A percentile compares a stretch with the other conserved stretches of the same genome.
These are phyloP conservation scores for Penicillium malachiteum DNA, from an alignment of 495 filamentous ascomycete genomes.

Conservation along the genomic window DNA sequence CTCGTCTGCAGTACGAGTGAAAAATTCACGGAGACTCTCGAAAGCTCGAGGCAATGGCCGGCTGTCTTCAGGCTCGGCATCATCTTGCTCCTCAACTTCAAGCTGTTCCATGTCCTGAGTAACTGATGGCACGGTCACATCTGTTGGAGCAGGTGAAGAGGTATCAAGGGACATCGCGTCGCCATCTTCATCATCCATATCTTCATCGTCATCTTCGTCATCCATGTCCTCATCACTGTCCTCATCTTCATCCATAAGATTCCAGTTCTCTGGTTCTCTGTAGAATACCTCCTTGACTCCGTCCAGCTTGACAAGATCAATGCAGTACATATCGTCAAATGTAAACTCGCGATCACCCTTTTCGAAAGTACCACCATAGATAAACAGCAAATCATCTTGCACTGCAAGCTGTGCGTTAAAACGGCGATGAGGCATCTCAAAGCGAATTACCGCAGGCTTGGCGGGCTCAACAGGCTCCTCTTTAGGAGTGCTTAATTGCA, in stretches of 20 bases:
- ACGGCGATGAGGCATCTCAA: slow-evolving; percentile 80
- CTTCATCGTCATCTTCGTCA: slow-evolving; percentile 66
- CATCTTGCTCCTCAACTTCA: slow-evolving; percentile 56
- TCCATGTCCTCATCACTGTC: slow-evolving; percentile 69
- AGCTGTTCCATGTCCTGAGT: slow-evolving; percentile 63
- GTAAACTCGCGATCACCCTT: slow-evolving; percentile 92
- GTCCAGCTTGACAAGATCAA: slow-evolving; percentile 89
- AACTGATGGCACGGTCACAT: slow-evolving; percentile 37
- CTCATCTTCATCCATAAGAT: slow-evolving; percentile 63
- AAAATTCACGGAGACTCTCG: slow-evolving; percentile 89
- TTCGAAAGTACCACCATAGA: slow-evolving; percentile 93
- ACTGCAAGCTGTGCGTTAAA: slow-evolving; percentile 90
- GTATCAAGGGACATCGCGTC: slow-evolving; percentile 44
- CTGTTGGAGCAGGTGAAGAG: slow-evolving; percentile 35
- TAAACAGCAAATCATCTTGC: slow-evolving; percentile 86
- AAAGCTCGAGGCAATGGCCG: slow-evolving; percentile 72
- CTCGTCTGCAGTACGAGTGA: slow-evolving; percentile 76
- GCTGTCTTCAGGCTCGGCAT: slow-evolving; percentile 42
- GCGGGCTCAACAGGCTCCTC: slow-evolving; percentile 49
- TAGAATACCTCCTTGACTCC: slow-evolving; percentile 87
- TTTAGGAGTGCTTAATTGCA: slow-evolving; percentile 40
- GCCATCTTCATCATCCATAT: slow-evolving; percentile 43
- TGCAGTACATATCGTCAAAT: slow-evolving; percentile 88
- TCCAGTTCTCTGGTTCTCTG: slow-evolving; percentile 81
- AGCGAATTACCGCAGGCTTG: slow-evolving; percentile 50